Evolutionary conservation across 2,329 filamentous ascomycete genomes (phyloP), one percentile per base, ranked within the genome.

Genomic region (Epicoccum nigrum): DNA sequence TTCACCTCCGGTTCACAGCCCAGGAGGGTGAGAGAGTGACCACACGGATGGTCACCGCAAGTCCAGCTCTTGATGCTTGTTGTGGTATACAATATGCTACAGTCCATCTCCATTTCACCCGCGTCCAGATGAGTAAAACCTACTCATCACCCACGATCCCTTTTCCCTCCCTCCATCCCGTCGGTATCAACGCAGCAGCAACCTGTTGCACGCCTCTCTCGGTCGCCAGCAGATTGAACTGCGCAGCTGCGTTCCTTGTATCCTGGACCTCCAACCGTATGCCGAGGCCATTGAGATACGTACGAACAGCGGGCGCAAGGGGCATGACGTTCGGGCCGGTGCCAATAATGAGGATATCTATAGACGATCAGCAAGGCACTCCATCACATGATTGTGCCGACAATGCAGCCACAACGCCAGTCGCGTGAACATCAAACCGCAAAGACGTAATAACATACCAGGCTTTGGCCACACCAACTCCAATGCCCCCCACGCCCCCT

Each of bases 161-260:
- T 52, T 6, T 51, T 1, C 49, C 49, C 42, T 59, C 87, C 63
- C 80, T 84, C 90, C 90, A 95, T 2, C 91, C 92, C 45, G 94
- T 81, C 0, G 92, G 92, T 72, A 97, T 84, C 74, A 99, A 71
- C 8, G 92, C 93, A 2, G 91, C 93, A 21, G 92, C 93, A 55
- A 97, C 86, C 65, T 93, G 88, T 16, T 85, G 81, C 5, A 94
- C 86, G 1, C 94, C 93, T 43, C 94, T 81, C 77, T 99, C 94
- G 15, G 92, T 97, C n/a, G 92, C 93, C 46, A 99, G 77, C 65
- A 99, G 72, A 70, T 99, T 99, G 74, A 94, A 99, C 72, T 97
- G 92, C 27, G 92, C 88, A 1, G 93, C 90, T 7, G 94, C 94
- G 74, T 97, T 97, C 57, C 91, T 81, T 25, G 94, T 97, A 75